Evolutionary conservation across 1,139 yeast genomes (phyloP).

Genomic region (Yamadazyma spencermartinsiae): DNA sequence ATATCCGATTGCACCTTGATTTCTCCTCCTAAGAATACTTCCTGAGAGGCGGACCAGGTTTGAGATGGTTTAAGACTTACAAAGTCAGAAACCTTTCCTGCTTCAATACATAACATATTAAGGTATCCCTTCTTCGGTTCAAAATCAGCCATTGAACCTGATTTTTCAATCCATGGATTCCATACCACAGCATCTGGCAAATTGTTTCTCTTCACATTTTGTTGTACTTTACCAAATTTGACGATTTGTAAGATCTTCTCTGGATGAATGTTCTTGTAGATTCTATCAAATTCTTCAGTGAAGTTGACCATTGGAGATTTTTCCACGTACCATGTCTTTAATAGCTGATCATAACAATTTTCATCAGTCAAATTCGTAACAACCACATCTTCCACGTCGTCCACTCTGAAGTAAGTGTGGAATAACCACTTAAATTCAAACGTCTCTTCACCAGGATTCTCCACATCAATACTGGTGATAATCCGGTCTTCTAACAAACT

Average conservation of each 20-base stretch:
- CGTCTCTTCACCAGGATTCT: constrained; percentile 59
- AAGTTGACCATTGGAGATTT: constrained; percentile 73
- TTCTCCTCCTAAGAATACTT: constrained; percentile 40
- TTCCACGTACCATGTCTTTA: constrained; percentile 62
- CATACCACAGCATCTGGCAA: constrained; percentile 92
- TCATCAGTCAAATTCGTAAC: constrained; percentile 78
- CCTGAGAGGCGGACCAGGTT: constrained; percentile 59
- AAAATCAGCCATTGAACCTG: constrained; percentile 82
- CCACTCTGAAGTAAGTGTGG: constrained; percentile 83
- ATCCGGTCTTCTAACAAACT: constrained; percentile 54
- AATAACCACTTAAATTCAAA: constrained; percentile 93
- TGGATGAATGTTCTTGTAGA: constrained; percentile 62
- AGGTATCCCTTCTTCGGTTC: constrained; percentile 81
- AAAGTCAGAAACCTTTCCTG: constrained; percentile 81
- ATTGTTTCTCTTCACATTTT: constrained; percentile 62
- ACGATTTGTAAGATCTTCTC: constrained; percentile 62
- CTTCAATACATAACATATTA: constrained; percentile 91
- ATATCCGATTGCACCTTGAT: constrained; percentile 47
- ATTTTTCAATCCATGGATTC: constrained; percentile 93
- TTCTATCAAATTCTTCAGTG: constrained; percentile 79
- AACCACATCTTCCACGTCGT: constrained; percentile 73
- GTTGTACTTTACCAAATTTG: constrained; percentile 67
- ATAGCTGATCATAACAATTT: constrained; percentile 71
- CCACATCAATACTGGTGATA: constrained; percentile 70
- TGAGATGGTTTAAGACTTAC: constrained; percentile 62